Conservation (phyloP, 2,329 filamentous ascomycete genomes). For the Aureobasidium sp. region DNA sequence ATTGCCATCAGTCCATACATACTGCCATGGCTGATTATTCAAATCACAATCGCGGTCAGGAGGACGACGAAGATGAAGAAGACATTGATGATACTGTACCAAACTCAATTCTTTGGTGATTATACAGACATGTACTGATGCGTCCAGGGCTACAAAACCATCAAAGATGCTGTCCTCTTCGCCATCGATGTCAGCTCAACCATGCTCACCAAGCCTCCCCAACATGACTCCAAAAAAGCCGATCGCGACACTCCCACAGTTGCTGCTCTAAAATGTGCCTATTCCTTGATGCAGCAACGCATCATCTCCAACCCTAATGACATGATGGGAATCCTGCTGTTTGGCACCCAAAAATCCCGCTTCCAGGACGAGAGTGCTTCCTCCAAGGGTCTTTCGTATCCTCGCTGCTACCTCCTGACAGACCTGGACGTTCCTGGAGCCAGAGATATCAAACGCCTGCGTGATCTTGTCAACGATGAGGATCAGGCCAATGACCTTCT, state of each 20-base stretch:
- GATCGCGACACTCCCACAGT: conserved; percentile 70
- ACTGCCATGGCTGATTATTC: conserved; percentile 18
- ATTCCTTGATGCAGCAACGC: conserved; percentile 92
- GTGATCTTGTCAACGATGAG: conserved; percentile 69
- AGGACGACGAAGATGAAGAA: conserved; percentile 62
- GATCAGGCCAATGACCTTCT: conserved; percentile 65
- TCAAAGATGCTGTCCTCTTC: conserved; percentile 97
- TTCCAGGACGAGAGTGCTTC: conserved; percentile 62
- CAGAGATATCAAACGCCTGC: conserved; percentile 74
- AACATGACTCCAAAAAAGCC: conserved; percentile 63
- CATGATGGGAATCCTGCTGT: conserved; percentile 93
- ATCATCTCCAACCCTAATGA: conserved; percentile 96
- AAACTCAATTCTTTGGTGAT: background rate
- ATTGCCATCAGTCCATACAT: background rate
- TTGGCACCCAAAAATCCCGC: conserved; percentile 79
- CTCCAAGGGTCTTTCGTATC: conserved; percentile 59
- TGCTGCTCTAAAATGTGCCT: conserved; percentile 88
- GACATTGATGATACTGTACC: conserved; percentile 59
- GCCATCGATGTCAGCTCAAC: conserved; percentile 85
- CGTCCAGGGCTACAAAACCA: conserved; percentile 73
- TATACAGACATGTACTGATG: background rate
- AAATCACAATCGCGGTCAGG: conserved; percentile 28
- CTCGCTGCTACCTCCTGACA: conserved; percentile 84
- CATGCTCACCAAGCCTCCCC: conserved; percentile 66
- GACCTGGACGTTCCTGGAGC: conserved; percentile 85